Base-by-base conservation (phyloP, 202 grass and related monocot species). In the Setaria viridis region DNA sequence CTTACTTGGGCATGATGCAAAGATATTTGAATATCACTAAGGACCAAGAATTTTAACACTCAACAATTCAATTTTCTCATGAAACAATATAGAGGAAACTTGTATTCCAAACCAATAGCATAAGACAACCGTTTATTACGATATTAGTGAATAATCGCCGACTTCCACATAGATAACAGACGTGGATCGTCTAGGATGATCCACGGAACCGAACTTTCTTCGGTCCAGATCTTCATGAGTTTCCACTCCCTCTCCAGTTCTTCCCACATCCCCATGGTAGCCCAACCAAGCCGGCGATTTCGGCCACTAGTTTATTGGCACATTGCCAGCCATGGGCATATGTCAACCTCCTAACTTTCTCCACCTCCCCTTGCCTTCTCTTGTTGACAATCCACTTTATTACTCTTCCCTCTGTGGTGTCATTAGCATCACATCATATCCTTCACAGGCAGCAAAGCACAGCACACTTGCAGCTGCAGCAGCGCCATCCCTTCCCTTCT, bases 341-440 rank as follows among this genome's bases (percentile, higher is more conserved):
- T 59, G 62, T 39, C 87, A 80, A 67, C 76, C 62, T 82, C 73
- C 50, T 39, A 60, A 49, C 35, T 81, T 81, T 75, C 59, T 81
- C 75, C 81, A 67, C 59, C 68, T 74, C 74, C n/a, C 72, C 19
- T 58, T 53, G 37, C 30, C n/a, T 74, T 43, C 32, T 63, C 76
- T 80, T 85, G 88, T 79, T 87, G 88, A 90, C 84, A 90, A 86
- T 66, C 71, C 78, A 86, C 29, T 84, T 80, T 67, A 58, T 67
- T 77, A 85, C 59, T 81, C 51, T 33, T 43, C 49, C 12, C 41
- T 20, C 15, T 55, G 15, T 60, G 55, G 7, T 70, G 79, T 41
- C 79, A 70, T 81, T 70, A 32, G 34, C 65, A 57, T 70, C 79
- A 69, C 49, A 81, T 81, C 79, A 43, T 50, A 72, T 51, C 46